A percentile compares a stretch with the other conserved stretches of the same genome.
These are phyloP conservation scores for Juglanconis sp. DNA, from an alignment of 2,329 filamentous ascomycete species.

Conservation along the genomic window DNA sequence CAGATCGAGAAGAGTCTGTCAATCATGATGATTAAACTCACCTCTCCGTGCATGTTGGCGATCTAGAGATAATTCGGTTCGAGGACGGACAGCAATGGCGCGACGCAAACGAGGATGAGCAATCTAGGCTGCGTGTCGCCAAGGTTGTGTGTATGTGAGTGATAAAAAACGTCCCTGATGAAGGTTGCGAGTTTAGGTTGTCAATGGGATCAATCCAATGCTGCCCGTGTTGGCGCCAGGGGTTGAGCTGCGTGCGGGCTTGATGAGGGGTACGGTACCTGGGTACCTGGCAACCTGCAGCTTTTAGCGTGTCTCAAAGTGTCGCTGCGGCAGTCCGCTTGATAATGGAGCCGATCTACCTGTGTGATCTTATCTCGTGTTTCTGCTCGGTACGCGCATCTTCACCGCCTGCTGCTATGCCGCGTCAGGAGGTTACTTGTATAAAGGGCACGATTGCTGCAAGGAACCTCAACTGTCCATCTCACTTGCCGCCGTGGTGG, in stretches of 20 bases:
- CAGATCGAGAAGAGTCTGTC: conserved; percentile 2
- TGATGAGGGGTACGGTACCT: neutral
- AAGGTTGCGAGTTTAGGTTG: neutral
- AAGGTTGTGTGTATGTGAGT: neutral
- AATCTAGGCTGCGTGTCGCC: neutral
- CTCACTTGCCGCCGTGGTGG: neutral
- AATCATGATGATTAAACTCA: conserved; percentile 8
- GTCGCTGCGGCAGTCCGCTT: neutral
- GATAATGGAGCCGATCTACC: neutral
- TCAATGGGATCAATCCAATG: neutral
- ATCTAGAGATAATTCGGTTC: neutral
- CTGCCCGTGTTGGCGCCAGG: neutral
- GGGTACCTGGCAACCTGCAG: neutral
- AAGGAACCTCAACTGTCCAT: neutral
- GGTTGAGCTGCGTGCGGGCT: neutral
- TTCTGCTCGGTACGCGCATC: neutral
- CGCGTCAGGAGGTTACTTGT: neutral
- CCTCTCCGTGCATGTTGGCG: conserved; percentile 19
- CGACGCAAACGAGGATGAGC: neutral
- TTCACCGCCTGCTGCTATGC: neutral
- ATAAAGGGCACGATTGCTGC: neutral
- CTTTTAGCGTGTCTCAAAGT: neutral
- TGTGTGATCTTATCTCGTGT: neutral
- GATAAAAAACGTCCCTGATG: neutral
- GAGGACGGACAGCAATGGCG: neutral